Base-by-base conservation (phyloP, 1,284 basidiomycete genomes). In the Phellopilus nigrolimitatus region DNA sequence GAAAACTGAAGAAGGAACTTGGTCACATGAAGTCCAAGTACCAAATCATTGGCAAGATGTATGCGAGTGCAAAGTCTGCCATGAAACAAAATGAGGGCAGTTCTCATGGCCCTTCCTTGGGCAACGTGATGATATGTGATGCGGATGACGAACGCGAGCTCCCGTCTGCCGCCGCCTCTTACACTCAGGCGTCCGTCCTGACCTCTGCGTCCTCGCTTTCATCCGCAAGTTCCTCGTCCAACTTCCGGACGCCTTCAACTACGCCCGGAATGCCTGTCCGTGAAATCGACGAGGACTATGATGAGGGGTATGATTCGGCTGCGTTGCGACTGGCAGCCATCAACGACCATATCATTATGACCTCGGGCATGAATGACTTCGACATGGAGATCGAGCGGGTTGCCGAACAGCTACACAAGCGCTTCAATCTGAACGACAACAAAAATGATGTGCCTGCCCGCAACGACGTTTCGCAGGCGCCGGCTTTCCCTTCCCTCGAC, bases 251-350 rank as follows among this genome's bases (percentile, higher is more conserved):
- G 2, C 49, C 49, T n/a, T 21, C 28, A 4, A 41, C 21, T n/a
- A 34, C 17, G 12, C 31, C 30, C n/a, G 17, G 5, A 8, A 25
- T 42, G 12, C 45, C 46, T 19, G 12, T 38, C 2, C 44, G 51
- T 19, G 30, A 31, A 6, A 53, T 53, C 17, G 51, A 53, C 37
- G 51, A 53, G 15, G 40, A 53, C 10, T 53, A 53, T 22, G 51
- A 53, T 27, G 51, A 53, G 28, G 51, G 51, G 3, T 44, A 44
- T 19, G 42, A 44, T 21, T 8, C 8, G n/a, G 13, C 7, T 31
- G 25, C 42, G 9, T 15, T 19, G 3, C 27, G 28, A 1, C 2
- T 22, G 3, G 28, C 30, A 31, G 21, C 8, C 19, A 19, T 17
- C 10, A 36, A 24, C 21, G 8, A 7, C 33, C 25, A 17, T 25